Base-by-base conservation (phyloP, 2,329 filamentous ascomycete species). In the Coniochaeta sp. region DNA sequence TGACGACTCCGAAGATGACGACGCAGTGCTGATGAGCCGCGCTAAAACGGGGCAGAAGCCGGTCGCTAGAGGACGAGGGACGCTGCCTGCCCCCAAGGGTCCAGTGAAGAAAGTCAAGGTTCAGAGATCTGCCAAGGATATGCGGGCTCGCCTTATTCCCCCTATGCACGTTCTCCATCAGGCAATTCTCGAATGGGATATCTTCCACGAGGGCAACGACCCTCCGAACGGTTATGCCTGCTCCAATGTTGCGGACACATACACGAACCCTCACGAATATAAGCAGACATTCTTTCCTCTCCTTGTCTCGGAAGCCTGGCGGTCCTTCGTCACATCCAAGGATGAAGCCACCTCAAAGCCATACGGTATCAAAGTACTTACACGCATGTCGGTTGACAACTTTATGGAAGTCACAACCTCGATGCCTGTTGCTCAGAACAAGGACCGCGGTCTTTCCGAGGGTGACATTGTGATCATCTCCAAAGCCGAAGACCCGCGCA, bases 221-320 rank as follows among this genome's bases (percentile, higher is more conserved):
- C 95, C 95, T 6, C 93, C 95, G 0, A 88, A 85, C 58, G 85
- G 85, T 17, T 86, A 87, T 56, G 81, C 85, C 52, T 96, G 93
- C 69, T 85, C 82, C 55, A 80, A 85, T 59, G 93, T 99, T 12
- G 87, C 89, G 6, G 88, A 90, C 63, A 85, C 85, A 0, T 99
- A 96, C 74, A 73, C 79, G 31, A 87, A 91, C 66, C 89, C 92
- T 0, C 77, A 77, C 50, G 87, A 90, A 57, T 99, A 99, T 71
- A 90, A 96, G 71, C 81, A 85, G 62, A 96, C 92, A 0, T 99
- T 99, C 73, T 88, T 96, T 65, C 93, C 93, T 6, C 80, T 99
- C 24, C 81, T 99, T 36, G 86, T 95, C 33, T 88, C 96, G 28
- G 95, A 99, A 77, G 93, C 93, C 33, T 99, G 95, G 95, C 90